phyloP scores from a whole-genome alignment of 768 basidiomycete genomes.

The Boletus barrowsii region DNA sequence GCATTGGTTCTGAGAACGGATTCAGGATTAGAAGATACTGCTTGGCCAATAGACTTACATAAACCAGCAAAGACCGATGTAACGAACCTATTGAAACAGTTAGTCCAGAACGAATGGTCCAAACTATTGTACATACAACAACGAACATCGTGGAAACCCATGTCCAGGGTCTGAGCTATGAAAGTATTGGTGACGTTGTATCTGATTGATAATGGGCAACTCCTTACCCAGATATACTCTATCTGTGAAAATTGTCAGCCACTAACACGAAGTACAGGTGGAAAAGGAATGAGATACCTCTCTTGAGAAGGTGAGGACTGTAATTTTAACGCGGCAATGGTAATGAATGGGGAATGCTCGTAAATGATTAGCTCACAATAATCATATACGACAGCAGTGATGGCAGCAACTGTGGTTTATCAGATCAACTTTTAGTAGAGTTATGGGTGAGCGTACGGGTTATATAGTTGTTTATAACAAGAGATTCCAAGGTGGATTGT shows the following conservation, averaged over 20 bases:
- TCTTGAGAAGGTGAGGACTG: neutral
- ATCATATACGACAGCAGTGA: neutral
- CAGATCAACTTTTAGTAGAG: neutral
- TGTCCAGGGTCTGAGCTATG: neutral
- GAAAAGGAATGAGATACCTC: neutral
- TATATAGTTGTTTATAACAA: neutral
- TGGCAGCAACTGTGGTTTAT: neutral
- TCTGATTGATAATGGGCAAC: no score
- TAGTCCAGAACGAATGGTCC: no score
- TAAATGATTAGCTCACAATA: neutral
- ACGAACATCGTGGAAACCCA: neutral
- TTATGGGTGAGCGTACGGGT: neutral
- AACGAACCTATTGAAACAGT: neutral
- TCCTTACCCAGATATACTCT: neutral
- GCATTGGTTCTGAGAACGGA: neutral
- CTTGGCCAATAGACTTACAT: neutral
- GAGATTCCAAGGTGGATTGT: neutral
- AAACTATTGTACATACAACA: neutral
- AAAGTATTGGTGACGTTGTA: neutral
- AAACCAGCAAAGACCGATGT: neutral
- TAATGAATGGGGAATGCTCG: neutral
- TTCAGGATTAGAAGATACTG: neutral
- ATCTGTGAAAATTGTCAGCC: neutral
- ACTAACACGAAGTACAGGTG: neutral
- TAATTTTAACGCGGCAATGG: neutral